Evolutionary conservation across 164 flowering plant genomes (phyloP).

Genomic region (Macadamia integrifolia): DNA sequence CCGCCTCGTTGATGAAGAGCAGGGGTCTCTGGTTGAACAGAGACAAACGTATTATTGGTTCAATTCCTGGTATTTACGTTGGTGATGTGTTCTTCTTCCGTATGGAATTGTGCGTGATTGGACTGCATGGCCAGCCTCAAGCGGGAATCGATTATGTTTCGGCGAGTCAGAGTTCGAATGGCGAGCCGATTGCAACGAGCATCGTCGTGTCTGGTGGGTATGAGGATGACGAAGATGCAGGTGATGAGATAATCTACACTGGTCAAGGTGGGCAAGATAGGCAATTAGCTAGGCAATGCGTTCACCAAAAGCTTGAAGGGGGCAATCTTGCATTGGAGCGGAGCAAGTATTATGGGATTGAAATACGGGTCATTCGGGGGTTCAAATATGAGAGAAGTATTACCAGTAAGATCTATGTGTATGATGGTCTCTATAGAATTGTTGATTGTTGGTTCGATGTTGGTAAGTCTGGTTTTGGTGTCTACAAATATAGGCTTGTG

Average conservation of each 20-base stretch:
- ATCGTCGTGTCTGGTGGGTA: slow-evolving; percentile 87
- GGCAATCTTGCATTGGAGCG: slow-evolving; percentile 86
- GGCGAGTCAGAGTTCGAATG: slow-evolving; percentile 27
- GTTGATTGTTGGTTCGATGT: slow-evolving; percentile 68
- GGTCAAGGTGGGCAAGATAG: slow-evolving; percentile 84
- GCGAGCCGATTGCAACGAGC: slow-evolving; percentile 81
- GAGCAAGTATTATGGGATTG: slow-evolving; percentile 76
- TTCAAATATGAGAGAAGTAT: slow-evolving; percentile 43
- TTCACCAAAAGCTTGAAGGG: slow-evolving; percentile 70
- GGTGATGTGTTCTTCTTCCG: slow-evolving; percentile 77
- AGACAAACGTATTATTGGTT: slow-evolving; percentile 72
- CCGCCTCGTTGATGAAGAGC: slow-evolving; percentile 47
- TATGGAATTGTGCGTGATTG: slow-evolving; percentile 77
- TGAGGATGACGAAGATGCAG: slow-evolving; percentile 79
- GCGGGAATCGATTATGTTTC: slow-evolving; percentile 52
- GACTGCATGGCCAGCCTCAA: slow-evolving; percentile 62
- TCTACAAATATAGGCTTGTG: slow-evolving; percentile 66
- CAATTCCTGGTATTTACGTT: slow-evolving; percentile 68
- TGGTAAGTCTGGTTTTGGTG: slow-evolving; percentile 89
- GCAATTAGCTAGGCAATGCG: slow-evolving; percentile 28
- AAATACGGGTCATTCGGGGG: slow-evolving; percentile 84
- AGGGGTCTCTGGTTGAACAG: slow-evolving; percentile 64
- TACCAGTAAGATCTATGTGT: slow-evolving; percentile 63
- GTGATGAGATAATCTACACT: slow-evolving; percentile 65
- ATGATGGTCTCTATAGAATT: slow-evolving; percentile 82